Evolutionary conservation across 1,139 yeast genomes (phyloP), one percentile per base, ranked within the genome.

Genomic region (Geotrichum aggregatum): DNA sequence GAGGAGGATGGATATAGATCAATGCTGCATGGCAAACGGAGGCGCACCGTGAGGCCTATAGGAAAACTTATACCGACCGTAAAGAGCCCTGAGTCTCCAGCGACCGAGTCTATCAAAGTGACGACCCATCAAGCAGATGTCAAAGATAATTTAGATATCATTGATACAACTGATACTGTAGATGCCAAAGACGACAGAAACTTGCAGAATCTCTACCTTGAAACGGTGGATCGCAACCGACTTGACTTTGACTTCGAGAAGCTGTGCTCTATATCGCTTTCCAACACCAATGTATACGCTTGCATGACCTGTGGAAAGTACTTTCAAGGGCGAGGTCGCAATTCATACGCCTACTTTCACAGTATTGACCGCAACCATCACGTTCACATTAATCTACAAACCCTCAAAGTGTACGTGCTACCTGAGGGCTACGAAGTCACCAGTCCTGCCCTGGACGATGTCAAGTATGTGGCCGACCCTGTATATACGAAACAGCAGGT

Each of bases 281-380:
- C 87, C 0, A 76, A 75, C 42, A 69, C 76, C 33, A 83, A 84
- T 60, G 77, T 86, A 1, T 84, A 85, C 63, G 82, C 87, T 39
- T 87, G 95, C 62, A 68, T 87, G 34, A 76, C 76, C 0, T 87
- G 95, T 67, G 94, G 94, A 40, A 82, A 78, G 61, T 87, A 80
- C 68, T 76, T 80, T 52, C 85, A 82, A 60, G 95, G 95, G 0
- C 72, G 89, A 24, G 77, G 82, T 0, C 69, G 67, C 52, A 66
- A 76, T 13, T 79, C 92, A 0, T 83, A 83, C 19, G 91, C 92
- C 0, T 84, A 81, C 61, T 65, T 72, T 41, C 95, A 87, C 64
- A 74, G 89, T 2, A 73, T 87, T 26, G 76, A 80, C 54, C 75
- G 70, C 2, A 75, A 76, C 57, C 92, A 85, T 63, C 87, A 80